Percentiles rank a stretch among this genome's conserved stretches.
These are phyloP conservation scores for Spathaspora gorwiae DNA, from an alignment of 805 yeast species.

Conservation along the genomic window DNA sequence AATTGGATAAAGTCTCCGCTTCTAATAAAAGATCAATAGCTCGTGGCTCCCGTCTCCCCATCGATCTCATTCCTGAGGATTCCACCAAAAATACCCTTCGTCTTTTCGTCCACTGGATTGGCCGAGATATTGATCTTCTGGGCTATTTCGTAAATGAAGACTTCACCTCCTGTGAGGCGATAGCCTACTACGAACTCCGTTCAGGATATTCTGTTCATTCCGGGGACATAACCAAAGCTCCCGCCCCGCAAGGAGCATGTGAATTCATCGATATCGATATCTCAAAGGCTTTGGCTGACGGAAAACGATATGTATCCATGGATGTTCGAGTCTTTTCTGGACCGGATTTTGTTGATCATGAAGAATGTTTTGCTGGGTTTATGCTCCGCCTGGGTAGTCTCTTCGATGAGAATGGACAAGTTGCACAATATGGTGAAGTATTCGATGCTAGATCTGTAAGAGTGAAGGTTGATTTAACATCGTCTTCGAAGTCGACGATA, in stretches of 20 bases:
- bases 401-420: not conserved
- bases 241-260: constrained; percentile 7
- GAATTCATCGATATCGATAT: constrained; percentile 9
- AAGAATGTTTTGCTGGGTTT: constrained; percentile 8
- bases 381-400: constrained; percentile 3
- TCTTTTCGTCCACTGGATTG: constrained; percentile 9
- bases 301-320: constrained; percentile 6
- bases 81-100: constrained; percentile 3
- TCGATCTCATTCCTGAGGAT: not conserved
- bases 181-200: constrained; percentile 4
- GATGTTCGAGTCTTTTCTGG: constrained; percentile 5
- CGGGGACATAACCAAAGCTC: constrained; percentile 9
- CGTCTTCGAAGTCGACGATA: not conserved
- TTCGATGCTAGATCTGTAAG: constrained; percentile 8
- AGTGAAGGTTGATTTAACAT: constrained; percentile 5
- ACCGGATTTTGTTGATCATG: constrained; percentile 4
- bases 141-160: constrained; percentile 3
- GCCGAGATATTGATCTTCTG: constrained; percentile 6
- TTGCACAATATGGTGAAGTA: constrained; percentile 3
- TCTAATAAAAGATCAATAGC: constrained; percentile 7
- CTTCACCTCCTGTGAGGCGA: not conserved
- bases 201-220: constrained; percentile 6
- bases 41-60: constrained; percentile 6
- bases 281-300: constrained; percentile 1
- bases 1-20: constrained; percentile 1